Evolutionary conservation across 805 yeast genomes (phyloP), one percentile per base, ranked within the genome.

Genomic region (Metschnikowia noctiluminum): DNA sequence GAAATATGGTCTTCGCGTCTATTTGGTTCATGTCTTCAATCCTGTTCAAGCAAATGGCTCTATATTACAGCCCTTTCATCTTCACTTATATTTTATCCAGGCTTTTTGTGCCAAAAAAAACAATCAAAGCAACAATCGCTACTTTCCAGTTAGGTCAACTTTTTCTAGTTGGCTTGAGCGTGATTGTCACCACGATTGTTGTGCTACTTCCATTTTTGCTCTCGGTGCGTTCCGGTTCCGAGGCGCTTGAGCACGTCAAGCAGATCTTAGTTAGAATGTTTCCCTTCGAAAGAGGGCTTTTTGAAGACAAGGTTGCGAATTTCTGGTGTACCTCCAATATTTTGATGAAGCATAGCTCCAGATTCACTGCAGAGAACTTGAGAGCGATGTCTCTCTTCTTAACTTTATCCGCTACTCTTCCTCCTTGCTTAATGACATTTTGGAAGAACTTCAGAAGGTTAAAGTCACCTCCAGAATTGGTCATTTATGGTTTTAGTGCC

Each of bases 241-340:
- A 58, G 16, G 56, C 52, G 11, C 14, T 48, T 12, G 42, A 41
- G 6, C 85, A 82, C 56, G 62, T 85, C 1, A 54, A 66, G 28
- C 95, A 87, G 62, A 76, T 84, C 2, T 40, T 82, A 2, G 51
- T 66, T 38, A 78, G 98, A 53, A 84, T 92, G 30, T 94, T 94
- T 65, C 99, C 99, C 1, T 92, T 94, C 56, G 80, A 83, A 40
- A 78, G 98, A 62, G 99, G 99, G 0, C 76, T 94, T 7, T 94
- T 95, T 76, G 99, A 94, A 65, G 98, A 94, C 63, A 94, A 94
- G 64, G 98, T 94, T 13, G 96, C 96, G 36, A 94, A 91, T 62
- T 86, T 94, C 60, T 94, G 99, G 99, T 91, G 98, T 66, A 85
- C 96, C n/a, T 73, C 90, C 1, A 94, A 94, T 64, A 73, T 86